Percentiles rank a stretch among this genome's conserved stretches.
These are phyloP conservation scores for Fusarium udum DNA, from an alignment of 2,329 filamentous ascomycete species.

Conservation along the genomic window DNA sequence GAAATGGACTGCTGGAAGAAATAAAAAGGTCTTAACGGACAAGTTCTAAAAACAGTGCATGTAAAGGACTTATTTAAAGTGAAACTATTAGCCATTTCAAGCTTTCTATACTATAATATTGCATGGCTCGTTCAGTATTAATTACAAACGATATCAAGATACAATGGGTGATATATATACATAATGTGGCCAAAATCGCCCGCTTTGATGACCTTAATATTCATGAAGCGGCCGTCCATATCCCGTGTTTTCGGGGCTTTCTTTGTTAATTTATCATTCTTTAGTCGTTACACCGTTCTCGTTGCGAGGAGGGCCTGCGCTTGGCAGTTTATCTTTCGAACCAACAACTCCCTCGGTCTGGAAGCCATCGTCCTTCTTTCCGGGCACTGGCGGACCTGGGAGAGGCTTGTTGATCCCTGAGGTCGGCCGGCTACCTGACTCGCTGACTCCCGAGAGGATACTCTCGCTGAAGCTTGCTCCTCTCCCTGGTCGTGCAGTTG, in stretches of 20 bases:
- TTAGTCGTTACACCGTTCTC: slow-evolving; percentile 6
- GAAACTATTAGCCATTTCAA: not conserved
- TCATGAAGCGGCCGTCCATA: slow-evolving; percentile 3
- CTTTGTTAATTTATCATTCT: slow-evolving; percentile 13
- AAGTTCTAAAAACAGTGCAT: not conserved
- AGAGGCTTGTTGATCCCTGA: slow-evolving; percentile 29
- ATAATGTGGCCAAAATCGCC: slow-evolving; percentile 2
- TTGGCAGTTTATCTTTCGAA: slow-evolving; percentile 31
- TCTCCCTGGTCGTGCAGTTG: slow-evolving; percentile 46
- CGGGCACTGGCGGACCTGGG: slow-evolving; percentile 15
- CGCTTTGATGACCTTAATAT: slow-evolving; percentile 14
- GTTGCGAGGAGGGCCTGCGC: slow-evolving; percentile 5
- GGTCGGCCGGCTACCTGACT: slow-evolving; percentile 37
- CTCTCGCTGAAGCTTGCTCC: slow-evolving; percentile 58
- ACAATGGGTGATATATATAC: not conserved
- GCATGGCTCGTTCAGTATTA: not conserved
- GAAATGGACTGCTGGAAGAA: slow-evolving; percentile 12
- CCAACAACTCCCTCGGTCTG: slow-evolving; percentile 41
- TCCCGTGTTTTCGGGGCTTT: not conserved
- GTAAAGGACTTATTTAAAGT: slow-evolving; percentile 6
- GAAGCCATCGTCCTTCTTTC: slow-evolving; percentile 41
- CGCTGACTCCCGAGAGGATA: slow-evolving; percentile 53
- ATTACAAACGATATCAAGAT: slow-evolving; percentile 1
- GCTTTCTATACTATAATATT: not conserved
- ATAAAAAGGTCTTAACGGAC: not conserved